A percentile compares a stretch with the other conserved stretches of the same genome.
Evolutionary conservation across 805 yeast species (phyloP).

Genomic region (Starmera dryadoides): DNA sequence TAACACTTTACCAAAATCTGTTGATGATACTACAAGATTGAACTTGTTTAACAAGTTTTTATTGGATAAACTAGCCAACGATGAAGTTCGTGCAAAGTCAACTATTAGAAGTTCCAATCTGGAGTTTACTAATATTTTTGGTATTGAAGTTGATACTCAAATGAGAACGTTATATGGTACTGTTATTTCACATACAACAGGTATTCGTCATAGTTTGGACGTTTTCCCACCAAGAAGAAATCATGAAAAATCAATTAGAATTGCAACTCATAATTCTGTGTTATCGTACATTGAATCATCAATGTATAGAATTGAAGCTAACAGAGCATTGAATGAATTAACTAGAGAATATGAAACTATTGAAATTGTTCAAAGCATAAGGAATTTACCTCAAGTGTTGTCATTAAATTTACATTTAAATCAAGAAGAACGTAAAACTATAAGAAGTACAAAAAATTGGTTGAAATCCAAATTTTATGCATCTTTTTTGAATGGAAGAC

Average conservation of each 20-base stretch:
- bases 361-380: slow-evolving; percentile 44
- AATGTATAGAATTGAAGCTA: slow-evolving; percentile 42
- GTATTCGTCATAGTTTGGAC: slow-evolving; percentile 9
- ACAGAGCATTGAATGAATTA: slow-evolving; percentile 44
- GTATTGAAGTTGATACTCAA: slow-evolving; percentile 35
- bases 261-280: slow-evolving; percentile 29
- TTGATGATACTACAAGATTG: slow-evolving; percentile 22
- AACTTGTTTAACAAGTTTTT: slow-evolving; percentile 55
- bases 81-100: slow-evolving; percentile 32
- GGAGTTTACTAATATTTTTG: slow-evolving; percentile 27
- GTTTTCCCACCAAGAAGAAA: slow-evolving; percentile 10
- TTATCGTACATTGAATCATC: slow-evolving; percentile 57
- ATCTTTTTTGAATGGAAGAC: slow-evolving; percentile 28
- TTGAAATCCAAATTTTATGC: slow-evolving; percentile 54
- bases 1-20: neutral
- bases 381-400: slow-evolving; percentile 57
- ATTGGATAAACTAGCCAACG: slow-evolving; percentile 42
- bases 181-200: slow-evolving; percentile 4
- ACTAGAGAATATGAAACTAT: slow-evolving; percentile 46
- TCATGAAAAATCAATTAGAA: slow-evolving; percentile 21
- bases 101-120: neutral
- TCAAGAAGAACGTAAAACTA: slow-evolving; percentile 45
- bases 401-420: slow-evolving; percentile 52
- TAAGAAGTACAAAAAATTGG: slow-evolving; percentile 49
- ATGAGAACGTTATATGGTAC: slow-evolving; percentile 22